These are phyloP conservation scores for Podospora appendiculata DNA, from an alignment of 495 filamentous ascomycete genomes.

Conservation along the genomic window DNA sequence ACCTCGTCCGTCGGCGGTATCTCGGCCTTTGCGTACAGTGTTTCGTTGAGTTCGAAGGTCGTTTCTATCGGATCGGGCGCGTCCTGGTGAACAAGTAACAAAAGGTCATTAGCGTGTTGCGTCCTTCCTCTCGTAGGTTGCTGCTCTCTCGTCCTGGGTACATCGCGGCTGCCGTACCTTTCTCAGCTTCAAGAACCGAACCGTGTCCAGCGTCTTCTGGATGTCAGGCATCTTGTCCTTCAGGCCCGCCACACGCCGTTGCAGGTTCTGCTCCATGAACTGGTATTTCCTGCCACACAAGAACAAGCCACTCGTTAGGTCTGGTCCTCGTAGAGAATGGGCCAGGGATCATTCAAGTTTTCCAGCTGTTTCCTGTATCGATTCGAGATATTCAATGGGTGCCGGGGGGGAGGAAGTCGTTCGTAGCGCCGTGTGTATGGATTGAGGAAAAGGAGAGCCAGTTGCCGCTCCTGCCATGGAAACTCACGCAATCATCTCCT, in stretches of 20 bases:
- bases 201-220: slow-evolving; percentile 92
- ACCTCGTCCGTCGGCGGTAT: slow-evolving; percentile 84
- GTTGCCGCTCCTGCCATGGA: too few relatives aligned
- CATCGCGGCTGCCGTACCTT: slow-evolving; percentile 35
- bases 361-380: too few relatives aligned
- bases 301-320: slow-evolving; percentile 1
- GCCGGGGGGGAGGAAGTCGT: too few relatives aligned
- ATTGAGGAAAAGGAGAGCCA: too few relatives aligned
- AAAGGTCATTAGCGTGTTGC: neutral
- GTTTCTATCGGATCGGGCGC: slow-evolving; percentile 68
- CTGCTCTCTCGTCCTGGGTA: neutral
- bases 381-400: too few relatives aligned
- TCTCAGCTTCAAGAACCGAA: slow-evolving; percentile 67
- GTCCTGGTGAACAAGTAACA: slow-evolving; percentile 16
- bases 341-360: too few relatives aligned
- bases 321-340: neutral
- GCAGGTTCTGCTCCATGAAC: slow-evolving; percentile 95
- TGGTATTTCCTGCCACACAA: slow-evolving; percentile 75
- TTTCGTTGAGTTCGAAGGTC: slow-evolving; percentile 94
- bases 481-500: slow-evolving; percentile 94
- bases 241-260: slow-evolving; percentile 70
- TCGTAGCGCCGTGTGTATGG: too few relatives aligned
- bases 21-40: slow-evolving; percentile 80
- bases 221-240: slow-evolving; percentile 97
- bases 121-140: neutral